A percentile compares a stretch with the other conserved stretches of the same genome.
phyloP scores from a whole-genome alignment of 2,329 filamentous ascomycete species.

The Fusarium veterinarium region DNA sequence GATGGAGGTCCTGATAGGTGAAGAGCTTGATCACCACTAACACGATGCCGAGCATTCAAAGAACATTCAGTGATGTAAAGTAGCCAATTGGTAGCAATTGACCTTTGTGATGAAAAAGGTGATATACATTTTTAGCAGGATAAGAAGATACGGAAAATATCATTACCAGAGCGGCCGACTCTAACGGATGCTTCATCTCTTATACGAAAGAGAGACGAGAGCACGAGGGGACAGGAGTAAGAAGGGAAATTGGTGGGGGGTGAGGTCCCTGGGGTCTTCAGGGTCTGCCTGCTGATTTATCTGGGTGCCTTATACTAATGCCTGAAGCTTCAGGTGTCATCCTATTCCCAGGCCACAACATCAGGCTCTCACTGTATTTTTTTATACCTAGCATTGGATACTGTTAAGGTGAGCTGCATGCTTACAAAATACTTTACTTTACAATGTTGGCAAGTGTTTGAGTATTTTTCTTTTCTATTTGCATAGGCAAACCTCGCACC shows the following conservation, averaged over 20 bases:
- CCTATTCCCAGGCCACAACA: not conserved
- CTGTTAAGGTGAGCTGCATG: not conserved
- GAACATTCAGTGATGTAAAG: not conserved
- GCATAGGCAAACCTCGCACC: too few species aligned
- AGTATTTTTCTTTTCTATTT: not conserved
- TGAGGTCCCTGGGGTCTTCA: not conserved
- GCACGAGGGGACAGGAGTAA: not conserved
- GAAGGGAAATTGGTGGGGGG: not conserved
- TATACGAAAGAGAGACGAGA: not conserved
- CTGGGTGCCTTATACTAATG: slow-evolving; percentile 4
- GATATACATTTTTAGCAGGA: too few species aligned
- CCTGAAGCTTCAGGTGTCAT: slow-evolving; percentile 26
- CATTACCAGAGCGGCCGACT: not conserved
- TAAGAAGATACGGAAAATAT: not conserved
- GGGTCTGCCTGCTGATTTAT: slow-evolving; percentile 14
- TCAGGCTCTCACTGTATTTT: too few species aligned
- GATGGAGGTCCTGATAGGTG: not conserved
- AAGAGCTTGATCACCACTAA: not conserved
- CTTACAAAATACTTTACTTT: not conserved
- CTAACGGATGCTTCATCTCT: not conserved
- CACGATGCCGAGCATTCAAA: not conserved
- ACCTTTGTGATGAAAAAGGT: not conserved
- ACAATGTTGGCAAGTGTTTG: not conserved
- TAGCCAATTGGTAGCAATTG: not conserved
- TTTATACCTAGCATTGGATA: too few species aligned